phyloP scores from a whole-genome alignment of 2,329 filamentous ascomycete genomes.

The Pseudofabraea citricarpa region DNA sequence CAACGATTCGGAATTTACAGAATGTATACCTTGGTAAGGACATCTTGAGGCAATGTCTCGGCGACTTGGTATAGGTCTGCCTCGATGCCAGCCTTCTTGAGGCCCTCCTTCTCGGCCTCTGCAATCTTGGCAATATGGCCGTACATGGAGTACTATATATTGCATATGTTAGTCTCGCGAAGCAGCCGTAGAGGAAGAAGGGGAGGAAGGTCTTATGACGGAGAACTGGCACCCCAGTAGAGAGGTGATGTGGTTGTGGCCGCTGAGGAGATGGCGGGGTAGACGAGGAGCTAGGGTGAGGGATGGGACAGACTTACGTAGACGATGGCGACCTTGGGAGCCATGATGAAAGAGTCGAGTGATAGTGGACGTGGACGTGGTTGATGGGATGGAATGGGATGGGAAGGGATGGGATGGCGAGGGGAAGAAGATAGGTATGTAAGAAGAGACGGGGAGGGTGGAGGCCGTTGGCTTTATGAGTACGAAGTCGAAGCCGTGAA shows the following conservation, averaged over 20 bases:
- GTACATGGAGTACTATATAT: constrained; percentile 90
- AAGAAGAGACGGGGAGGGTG: not conserved
- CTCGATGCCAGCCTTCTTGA: constrained; percentile 78
- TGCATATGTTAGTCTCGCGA: constrained; percentile 7
- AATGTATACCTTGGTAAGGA: no score
- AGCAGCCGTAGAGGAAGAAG: no score
- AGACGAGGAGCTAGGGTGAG: constrained; percentile 3
- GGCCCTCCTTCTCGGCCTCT: constrained; percentile 85
- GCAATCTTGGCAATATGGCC: constrained; percentile 83
- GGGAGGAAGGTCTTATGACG: no score
- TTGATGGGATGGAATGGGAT: not conserved
- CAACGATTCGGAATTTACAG: not conserved
- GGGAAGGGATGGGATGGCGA: not conserved
- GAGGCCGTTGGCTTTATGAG: no score
- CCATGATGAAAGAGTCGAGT: constrained; percentile 49
- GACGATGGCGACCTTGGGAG: constrained; percentile 87
- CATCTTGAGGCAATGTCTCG: constrained; percentile 82
- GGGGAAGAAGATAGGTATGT: not conserved
- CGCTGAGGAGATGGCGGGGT: constrained; percentile 20
- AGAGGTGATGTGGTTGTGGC: not conserved
- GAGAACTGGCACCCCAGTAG: not conserved
- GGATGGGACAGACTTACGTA: constrained; percentile 54
- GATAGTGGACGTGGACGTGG: not conserved
- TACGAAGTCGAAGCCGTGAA: no score
- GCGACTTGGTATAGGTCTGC: constrained; percentile 80